Percentiles rank a stretch among this genome's conserved stretches.
phyloP scores from a whole-genome alignment of 306 rosid genomes.

The Casuarina glauca region DNA sequence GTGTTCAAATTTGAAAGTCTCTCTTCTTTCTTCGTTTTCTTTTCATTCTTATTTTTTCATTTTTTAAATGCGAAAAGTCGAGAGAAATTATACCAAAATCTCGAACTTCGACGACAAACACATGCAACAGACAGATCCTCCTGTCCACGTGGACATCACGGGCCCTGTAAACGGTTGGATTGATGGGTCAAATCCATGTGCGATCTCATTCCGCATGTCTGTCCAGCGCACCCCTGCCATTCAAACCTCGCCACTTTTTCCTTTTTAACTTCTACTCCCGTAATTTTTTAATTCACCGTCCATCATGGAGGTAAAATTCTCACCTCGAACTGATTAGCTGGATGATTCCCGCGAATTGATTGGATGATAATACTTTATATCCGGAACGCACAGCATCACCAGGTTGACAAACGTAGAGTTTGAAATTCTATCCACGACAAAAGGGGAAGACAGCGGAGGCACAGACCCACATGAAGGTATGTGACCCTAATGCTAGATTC shows the following conservation, averaged over 20 bases:
- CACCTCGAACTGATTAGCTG: too few species aligned
- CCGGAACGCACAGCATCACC: too few species aligned
- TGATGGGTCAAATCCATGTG: background rate
- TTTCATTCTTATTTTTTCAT: background rate
- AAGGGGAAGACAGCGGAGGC: background rate
- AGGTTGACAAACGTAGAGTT: too few species aligned
- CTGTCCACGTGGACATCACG: background rate
- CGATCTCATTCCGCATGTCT: background rate
- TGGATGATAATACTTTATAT: too few species aligned
- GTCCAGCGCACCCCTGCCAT: background rate
- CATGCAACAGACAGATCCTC: background rate
- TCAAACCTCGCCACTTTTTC: too few species aligned
- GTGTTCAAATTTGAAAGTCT: background rate
- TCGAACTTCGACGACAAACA: background rate
- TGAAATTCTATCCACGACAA: background rate
- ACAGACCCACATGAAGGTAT: background rate
- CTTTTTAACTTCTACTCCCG: background rate
- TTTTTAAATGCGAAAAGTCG: background rate
- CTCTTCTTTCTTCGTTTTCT: background rate
- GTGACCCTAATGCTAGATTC: background rate
- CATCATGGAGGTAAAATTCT: background rate
- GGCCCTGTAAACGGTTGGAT: background rate
- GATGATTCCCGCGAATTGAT: too few species aligned
- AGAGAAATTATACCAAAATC: background rate
- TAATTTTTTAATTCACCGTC: too few species aligned